Base-by-base conservation (phyloP, 352 stramenopile genomes). In the Albugo laibachii region DNA sequence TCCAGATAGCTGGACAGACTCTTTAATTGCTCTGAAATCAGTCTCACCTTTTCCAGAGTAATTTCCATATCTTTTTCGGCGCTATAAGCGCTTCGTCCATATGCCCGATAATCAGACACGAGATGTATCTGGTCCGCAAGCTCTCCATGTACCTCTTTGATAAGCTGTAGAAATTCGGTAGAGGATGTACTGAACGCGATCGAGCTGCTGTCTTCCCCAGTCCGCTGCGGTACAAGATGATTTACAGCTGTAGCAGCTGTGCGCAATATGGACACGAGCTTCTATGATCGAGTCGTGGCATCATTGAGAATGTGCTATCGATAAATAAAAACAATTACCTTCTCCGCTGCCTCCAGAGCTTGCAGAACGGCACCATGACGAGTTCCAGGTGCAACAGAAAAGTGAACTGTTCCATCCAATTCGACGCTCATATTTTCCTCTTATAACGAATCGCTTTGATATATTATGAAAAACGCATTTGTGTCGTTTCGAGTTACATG, bases 141-240 rank as follows among this genome's bases (percentile, higher is more conserved):
- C 50, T 91, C 77, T 6, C 66, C 65, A 62, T 91, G 77, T 50
- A 91, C 82, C 54, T 85, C 72, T 47, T 80, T 71, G n/a, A 91
- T 66, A 40, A 87, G 67, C 61, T 87, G 77, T 48, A 91, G 57
- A 56, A 91, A 91, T 52, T 87, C 74, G 38, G 70, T 84, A 51
- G 74, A 82, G 16, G 77, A 54, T 45, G 65, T 61, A 54, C 79
- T 83, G 54, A 91, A 91, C 31, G 71, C 66, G 47, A 77, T 69
- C 13, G 61, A 76, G 35, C 67, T 71, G 53, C 50, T 83, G 47
- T 81, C 70, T 2, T 83, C 70, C 0, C 65, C 76, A 19, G 73
- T 78, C 12, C 59, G 63, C 36, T 69, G 69, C 31, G 75, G 70
- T 34, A 59, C 53, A 55, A 85, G 59, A 55, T 84, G 62, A 47